Base-by-base conservation (phyloP, 1,284 basidiomycete species). In the Puccinia polysora region DNA sequence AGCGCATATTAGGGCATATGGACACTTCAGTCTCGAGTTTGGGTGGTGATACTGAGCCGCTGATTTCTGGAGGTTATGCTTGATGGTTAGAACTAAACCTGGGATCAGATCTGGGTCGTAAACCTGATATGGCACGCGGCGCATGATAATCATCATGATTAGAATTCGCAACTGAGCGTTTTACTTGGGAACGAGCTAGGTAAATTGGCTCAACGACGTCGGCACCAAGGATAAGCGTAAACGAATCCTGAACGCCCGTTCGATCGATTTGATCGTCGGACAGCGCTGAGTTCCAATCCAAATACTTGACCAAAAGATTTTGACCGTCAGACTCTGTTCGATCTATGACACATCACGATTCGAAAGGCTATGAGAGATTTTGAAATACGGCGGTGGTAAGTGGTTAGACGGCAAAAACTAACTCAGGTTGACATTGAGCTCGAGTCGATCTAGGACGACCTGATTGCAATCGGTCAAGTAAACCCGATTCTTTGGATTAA, bases 191-290 rank as follows among this genome's bases (percentile, higher is more conserved):
- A n/a, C n/a, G n/a, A n/a, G n/a, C n/a, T n/a, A n/a, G n/a, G n/a
- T n/a, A n/a, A n/a, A n/a, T n/a, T n/a, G n/a, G n/a, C 62, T 52
- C 62, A 50, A 70, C 67, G n/a, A 70, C 56, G 52, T 70, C 67
- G 25, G 67, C 67, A 4, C 55, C 67, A 34, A 70, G 58, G 47
- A 70, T 28, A 1, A 70, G 28, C 18, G 43, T 36, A 10, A 36
- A 36, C 40, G 34, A 5, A 18, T 14, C 12, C 10, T 10, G 10
- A 10, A 45, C 10, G n/a, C 10, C n/a, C n/a, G n/a, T 10, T 10
- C 40, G 62, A 50, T 30, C 28, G 10, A 15, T 14, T 20, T 49
- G 28, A 12, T 59, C 43, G 23, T 32, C 36, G 10, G 34, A 38
- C 8, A 38, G 18, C 2, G n/a, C 20, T 7, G 49, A 52, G 20